Conservation (phyloP, 140 eudicot species). For the Oenanthe javanica region DNA sequence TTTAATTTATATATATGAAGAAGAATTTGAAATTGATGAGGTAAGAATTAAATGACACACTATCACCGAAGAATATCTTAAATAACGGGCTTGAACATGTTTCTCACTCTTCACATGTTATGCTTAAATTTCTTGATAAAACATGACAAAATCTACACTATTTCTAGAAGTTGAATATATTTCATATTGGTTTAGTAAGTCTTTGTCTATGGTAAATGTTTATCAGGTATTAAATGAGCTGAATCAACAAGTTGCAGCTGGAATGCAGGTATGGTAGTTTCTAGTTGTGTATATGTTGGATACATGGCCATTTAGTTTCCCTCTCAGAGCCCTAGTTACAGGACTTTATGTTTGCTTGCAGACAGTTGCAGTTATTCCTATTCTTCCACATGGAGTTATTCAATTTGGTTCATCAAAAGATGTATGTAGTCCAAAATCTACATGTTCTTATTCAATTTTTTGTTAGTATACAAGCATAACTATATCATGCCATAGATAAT, state of each 20-base stretch:
- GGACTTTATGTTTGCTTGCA: constrained; percentile 22
- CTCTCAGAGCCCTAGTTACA: constrained; percentile 4
- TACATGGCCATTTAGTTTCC: constrained; percentile 13
- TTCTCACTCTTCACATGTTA: not conserved
- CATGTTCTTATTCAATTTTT: not conserved
- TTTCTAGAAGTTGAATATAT: not conserved
- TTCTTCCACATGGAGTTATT: constrained; percentile 88
- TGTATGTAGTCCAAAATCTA: constrained; percentile 32
- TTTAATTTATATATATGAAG: not conserved
- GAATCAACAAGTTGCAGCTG: constrained; percentile 61
- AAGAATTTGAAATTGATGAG: not conserved
- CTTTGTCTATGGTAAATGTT: constrained; percentile 13
- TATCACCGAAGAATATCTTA: not conserved
- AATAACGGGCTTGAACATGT: not conserved
- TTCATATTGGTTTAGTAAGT: not conserved
- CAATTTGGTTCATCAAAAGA: constrained; percentile 70
- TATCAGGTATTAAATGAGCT: constrained; percentile 65
- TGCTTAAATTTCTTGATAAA: not conserved
- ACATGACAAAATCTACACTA: not conserved
- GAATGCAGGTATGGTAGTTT: constrained; percentile 57
- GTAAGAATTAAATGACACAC: not conserved
- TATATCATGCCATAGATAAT: not conserved
- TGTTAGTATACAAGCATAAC: not conserved
- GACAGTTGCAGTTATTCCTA: constrained; percentile 85
- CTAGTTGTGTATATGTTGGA: not conserved